Base-by-base conservation (phyloP, 2,329 filamentous ascomycete species). In the Diaporthe amygdali region DNA sequence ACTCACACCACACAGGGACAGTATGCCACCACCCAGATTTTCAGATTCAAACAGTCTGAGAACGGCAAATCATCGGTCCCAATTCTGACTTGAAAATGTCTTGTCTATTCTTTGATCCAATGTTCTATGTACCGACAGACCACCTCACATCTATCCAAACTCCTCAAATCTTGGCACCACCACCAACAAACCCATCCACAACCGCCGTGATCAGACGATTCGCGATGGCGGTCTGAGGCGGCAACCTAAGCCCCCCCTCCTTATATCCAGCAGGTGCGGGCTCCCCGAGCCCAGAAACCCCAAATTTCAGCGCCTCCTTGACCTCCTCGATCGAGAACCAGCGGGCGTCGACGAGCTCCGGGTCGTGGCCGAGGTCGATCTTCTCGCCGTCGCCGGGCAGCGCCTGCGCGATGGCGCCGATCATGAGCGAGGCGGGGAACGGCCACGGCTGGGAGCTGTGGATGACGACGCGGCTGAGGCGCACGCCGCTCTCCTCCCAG, bases 361-460 rank as follows among this genome's bases (percentile, higher is more conserved):
- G 94, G 79, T 99, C 96, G 80, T 98, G 93, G 17, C 93, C 91
- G 4, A 99, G 84, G 77, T 91, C 89, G 66, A 99, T 95, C 39
- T 82, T 88, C 86, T 99, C 96, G 32, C 94, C 94, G 1, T 83
- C 82, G 9, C 87, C 89, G 0, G 94, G 93, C 25, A 93, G 84
- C 2, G 95, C 94, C 84, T 98, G 95, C 0, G 92, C 96, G 76
- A 99, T 91, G 1, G 95, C 95, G 4, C 88, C 94, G 75, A 97
- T 94, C 93, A 97, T 96, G 76, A 97, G 80, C 77, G 92, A 96
- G 0, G 93, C 91, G 0, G 94, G 94, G 79, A 94, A 96, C 3
- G 94, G 94, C 94, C 94, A 97, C 1, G 94, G 94, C 82, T 97
- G 94, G 22, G 93, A 93, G 54, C 91, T 94, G 80, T 97, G 94